Percentiles rank a stretch among this genome's conserved stretches.
Evolutionary conservation across 1,284 basidiomycete genomes (phyloP).

Genomic region (Microbotryum silenes-acaulis): DNA sequence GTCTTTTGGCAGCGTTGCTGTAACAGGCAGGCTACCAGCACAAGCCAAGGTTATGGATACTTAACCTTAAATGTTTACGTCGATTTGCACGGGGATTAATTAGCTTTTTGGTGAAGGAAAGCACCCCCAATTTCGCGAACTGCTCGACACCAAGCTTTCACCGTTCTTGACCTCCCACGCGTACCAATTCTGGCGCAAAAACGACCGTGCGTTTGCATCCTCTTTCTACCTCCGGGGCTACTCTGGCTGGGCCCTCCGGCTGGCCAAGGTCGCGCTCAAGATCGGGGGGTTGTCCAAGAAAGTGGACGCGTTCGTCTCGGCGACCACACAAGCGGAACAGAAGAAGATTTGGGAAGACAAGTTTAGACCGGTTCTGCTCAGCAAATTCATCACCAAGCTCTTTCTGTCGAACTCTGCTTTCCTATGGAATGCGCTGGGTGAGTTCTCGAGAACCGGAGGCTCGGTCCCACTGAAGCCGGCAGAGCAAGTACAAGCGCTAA

Average conservation of each 20-base stretch:
- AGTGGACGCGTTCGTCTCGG: slow-evolving; percentile 54
- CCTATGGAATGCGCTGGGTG: slow-evolving; percentile 75
- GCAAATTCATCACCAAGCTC: slow-evolving; percentile 53
- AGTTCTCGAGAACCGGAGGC: background rate
- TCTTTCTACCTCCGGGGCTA: slow-evolving; percentile 70
- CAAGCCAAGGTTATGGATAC: background rate
- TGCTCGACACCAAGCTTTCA: slow-evolving; percentile 60
- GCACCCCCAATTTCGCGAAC: slow-evolving; percentile 54
- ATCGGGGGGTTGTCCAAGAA: slow-evolving; percentile 55
- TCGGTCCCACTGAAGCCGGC: too few relatives aligned
- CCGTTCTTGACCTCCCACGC: slow-evolving; percentile 65
- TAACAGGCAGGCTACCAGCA: too few relatives aligned
- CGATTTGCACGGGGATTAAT: background rate
- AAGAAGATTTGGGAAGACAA: slow-evolving; percentile 56
- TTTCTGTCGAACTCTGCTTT: slow-evolving; percentile 55
- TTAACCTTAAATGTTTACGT: background rate
- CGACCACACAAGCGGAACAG: slow-evolving; percentile 55
- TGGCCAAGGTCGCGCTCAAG: slow-evolving; percentile 56
- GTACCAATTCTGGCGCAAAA: slow-evolving; percentile 66
- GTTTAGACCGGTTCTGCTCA: slow-evolving; percentile 59
- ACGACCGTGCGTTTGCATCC: slow-evolving; percentile 55
- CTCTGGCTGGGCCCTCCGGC: slow-evolving; percentile 60
- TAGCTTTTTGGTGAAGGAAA: slow-evolving; percentile 61
- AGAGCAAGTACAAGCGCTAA: background rate
- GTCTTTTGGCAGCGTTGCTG: too few relatives aligned